A percentile compares a stretch with the other conserved stretches of the same genome.
phyloP scores from a whole-genome alignment of 768 basidiomycete genomes.

The Paxillus ammoniavirescens region DNA sequence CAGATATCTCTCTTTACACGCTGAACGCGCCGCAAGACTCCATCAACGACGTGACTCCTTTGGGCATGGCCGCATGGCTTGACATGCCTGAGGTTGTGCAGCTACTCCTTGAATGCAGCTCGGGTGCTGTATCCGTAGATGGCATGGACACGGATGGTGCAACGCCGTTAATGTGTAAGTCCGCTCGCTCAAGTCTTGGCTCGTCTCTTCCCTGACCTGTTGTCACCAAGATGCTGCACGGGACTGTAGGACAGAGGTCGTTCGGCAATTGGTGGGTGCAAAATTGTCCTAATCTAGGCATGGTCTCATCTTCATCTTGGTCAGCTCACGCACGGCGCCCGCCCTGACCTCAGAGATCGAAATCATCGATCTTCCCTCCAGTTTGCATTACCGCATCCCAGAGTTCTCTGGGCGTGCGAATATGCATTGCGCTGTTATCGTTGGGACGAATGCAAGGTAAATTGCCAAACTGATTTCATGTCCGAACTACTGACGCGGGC shows the following conservation, averaged over 20 bases:
- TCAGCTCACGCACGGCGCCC: conserved; percentile 61
- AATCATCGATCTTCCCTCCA: conserved; percentile 74
- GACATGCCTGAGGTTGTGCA: conserved; percentile 60
- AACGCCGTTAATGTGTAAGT: conserved; percentile 83
- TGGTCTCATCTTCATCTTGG: conserved; percentile 6
- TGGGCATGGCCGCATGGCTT: conserved; percentile 79
- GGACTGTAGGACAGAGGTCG: conserved; percentile 69
- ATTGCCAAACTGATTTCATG: conserved; percentile 7
- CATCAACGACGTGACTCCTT: conserved; percentile 72
- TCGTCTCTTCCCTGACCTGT: background rate
- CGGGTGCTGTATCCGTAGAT: conserved; percentile 65
- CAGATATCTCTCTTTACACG: conserved; percentile 62
- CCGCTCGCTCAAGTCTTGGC: conserved; percentile 1
- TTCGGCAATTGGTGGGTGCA: conserved; percentile 56
- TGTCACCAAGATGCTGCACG: conserved; percentile 64
- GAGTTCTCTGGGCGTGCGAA: conserved; percentile 71
- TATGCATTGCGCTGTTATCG: conserved; percentile 58
- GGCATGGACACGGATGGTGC: conserved; percentile 74
- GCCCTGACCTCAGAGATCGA: conserved; percentile 70
- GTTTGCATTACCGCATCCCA: conserved; percentile 60
- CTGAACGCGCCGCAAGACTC: conserved; percentile 72
- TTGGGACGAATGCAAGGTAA: conserved; percentile 58
- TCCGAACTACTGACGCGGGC: conserved; percentile 2
- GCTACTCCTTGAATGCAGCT: conserved; percentile 61
- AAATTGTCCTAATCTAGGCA: conserved; percentile 1